Conservation (phyloP, 2,329 filamentous ascomycete genomes). For the Xylariaceae sp. region DNA sequence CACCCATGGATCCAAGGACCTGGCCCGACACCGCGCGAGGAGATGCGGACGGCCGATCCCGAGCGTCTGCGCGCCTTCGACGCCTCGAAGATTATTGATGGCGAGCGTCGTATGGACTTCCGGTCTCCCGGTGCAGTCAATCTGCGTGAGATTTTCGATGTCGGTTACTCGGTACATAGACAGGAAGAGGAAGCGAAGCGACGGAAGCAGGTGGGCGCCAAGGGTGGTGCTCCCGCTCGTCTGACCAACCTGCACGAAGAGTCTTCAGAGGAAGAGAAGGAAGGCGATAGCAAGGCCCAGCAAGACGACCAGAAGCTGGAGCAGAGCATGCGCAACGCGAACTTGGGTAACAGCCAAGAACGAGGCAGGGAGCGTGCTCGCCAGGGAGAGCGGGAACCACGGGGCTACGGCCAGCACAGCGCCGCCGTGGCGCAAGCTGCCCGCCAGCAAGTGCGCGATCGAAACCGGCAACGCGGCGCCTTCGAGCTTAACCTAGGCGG, state of each 20-base stretch:
- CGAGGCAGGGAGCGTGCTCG: constrained; percentile 48
- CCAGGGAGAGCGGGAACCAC: constrained; percentile 37
- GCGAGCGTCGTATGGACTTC: constrained; percentile 78
- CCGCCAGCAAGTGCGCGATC: constrained; percentile 67
- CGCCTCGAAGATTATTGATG: constrained; percentile 45
- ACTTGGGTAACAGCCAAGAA: constrained; percentile 55
- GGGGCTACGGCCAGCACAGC: constrained; percentile 85
- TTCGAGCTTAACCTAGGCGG: constrained; percentile 93
- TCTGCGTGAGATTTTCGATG: constrained; percentile 93
- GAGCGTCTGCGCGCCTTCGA: constrained; percentile 52
- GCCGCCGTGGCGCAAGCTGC: constrained; percentile 78
- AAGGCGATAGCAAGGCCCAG: constrained; percentile 42
- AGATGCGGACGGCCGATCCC: constrained; percentile 48
- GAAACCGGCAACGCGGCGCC: constrained; percentile 65
- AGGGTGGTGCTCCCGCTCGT: constrained; percentile 53
- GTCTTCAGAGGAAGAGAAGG: constrained; percentile 56
- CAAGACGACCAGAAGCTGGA: constrained; percentile 63
- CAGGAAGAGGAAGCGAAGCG: constrained; percentile 95
- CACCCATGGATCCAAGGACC: constrained; percentile 87
- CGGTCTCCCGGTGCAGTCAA: constrained; percentile 92
- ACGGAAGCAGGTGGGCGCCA: constrained; percentile 74
- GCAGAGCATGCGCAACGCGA: constrained; percentile 77
- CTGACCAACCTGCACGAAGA: constrained; percentile 65
- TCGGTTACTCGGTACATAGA: constrained; percentile 93
- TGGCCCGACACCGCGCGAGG: constrained; percentile 50